Evolutionary conservation across 2,329 filamentous ascomycete species (phyloP).

Genomic region (Dactylella cylindrospora): DNA sequence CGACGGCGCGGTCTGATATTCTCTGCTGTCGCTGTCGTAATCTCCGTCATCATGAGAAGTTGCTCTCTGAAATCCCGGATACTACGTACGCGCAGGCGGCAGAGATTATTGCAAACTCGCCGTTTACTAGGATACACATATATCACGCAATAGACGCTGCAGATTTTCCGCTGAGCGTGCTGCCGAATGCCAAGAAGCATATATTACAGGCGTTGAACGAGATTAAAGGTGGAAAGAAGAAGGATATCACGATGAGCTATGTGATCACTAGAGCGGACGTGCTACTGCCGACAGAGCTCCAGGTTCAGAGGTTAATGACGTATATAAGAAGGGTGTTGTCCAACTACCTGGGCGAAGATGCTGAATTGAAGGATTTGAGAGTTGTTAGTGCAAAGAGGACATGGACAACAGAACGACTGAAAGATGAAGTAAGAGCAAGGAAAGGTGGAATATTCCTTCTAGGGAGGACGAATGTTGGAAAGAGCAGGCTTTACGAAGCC

Average conservation of each 20-base stretch:
- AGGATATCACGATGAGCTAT: constrained; percentile 66
- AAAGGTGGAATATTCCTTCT: constrained; percentile 93
- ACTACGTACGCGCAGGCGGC: constrained; percentile 78
- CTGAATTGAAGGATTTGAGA: constrained; percentile 45
- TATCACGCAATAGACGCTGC: constrained; percentile 95
- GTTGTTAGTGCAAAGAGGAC: constrained; percentile 75
- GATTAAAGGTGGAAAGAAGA: constrained; percentile 69
- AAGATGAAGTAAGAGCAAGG: constrained; percentile 78
- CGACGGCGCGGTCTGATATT: constrained; percentile 54
- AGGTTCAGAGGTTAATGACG: constrained; percentile 83
- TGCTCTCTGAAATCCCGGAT: constrained; percentile 44
- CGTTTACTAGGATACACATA: constrained; percentile 86
- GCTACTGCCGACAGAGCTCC: constrained; percentile 76
- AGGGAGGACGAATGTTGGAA: constrained; percentile 97
- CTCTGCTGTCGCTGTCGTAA: constrained; percentile 87
- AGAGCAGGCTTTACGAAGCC: constrained; percentile 84
- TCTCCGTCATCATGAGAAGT: constrained; percentile 74
- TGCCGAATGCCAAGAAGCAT: constrained; percentile 65
- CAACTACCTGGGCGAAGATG: constrained; percentile 64
- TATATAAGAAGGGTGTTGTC: constrained; percentile 77
- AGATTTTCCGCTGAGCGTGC: constrained; percentile 91
- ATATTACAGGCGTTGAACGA: constrained; percentile 63
- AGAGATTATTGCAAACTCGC: constrained; percentile 83
- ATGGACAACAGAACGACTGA: constrained; percentile 90
- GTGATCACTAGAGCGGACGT: constrained; percentile 85